Evolutionary conservation across 352 stramenopile genomes (phyloP), one percentile per base, ranked within the genome.

Genomic region (Globisporangium spinosum): DNA sequence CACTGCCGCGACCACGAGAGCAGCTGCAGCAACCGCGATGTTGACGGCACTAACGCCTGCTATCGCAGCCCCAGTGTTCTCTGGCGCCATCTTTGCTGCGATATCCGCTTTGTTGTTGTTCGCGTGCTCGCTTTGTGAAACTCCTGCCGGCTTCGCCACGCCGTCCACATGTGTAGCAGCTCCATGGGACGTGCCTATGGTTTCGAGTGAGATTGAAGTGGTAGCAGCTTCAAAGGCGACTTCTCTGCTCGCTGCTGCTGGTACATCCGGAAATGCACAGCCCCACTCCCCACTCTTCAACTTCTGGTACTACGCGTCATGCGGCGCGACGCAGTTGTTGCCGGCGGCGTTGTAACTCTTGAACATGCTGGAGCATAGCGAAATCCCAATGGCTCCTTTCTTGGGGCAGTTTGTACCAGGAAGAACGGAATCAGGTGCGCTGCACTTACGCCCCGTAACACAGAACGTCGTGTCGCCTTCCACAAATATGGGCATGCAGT

Each of bases 401-500:
- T 49, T 49, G 9, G 83, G 83, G 45, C 83, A 91, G 6, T 23
- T 54, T 25, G 65, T 65, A 22, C 70, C 72, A 5, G 49, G 25
- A 23, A 72, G 62, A 1, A 17, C 53, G 25, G 60, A 29, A 13
- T 35, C 69, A 10, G 32, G 34, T 8, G 47, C 71, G 45, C 68
- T 75, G 57, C 80, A 89, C 20, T 86, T 69, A 0, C 66, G 63
- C 17, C 77, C 80, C 13, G 67, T 40, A 25, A 87, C 75, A 65
- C 80, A 89, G 57, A 82, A 89, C 2, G 77, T 83, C 13, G 77
- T 73, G 55, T 83, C 76, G 1, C 70, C 77, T 45, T 70, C 65
- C 49, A 89, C 69, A 15, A 58, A 77, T 38, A 89, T 69, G n/a
- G 57, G 43, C 2, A 60, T 72, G 64, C 80, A 89, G 20, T 51